Evolutionary conservation across 1,284 basidiomycete genomes (phyloP).

Genomic region (Thecaphora thlaspeos): DNA sequence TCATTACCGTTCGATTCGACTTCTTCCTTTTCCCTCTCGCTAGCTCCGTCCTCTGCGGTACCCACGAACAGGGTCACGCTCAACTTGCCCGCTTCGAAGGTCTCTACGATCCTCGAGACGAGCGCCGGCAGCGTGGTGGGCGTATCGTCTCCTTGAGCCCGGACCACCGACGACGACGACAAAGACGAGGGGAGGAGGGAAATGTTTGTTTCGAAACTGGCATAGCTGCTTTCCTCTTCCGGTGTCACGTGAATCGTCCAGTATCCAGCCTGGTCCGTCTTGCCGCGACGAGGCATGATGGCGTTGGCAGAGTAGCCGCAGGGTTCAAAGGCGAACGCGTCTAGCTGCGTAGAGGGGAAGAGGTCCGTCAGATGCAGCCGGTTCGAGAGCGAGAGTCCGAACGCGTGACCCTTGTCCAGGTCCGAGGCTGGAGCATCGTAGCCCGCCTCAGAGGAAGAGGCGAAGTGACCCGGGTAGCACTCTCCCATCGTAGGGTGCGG

Average conservation of each 20-base stretch:
- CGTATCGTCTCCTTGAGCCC: slow-evolving; percentile 34
- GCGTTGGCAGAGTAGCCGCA: slow-evolving; percentile 98
- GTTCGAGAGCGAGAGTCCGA: slow-evolving; percentile 71
- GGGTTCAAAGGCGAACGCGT: slow-evolving; percentile 90
- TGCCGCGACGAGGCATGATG: slow-evolving; percentile 60
- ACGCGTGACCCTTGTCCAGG: slow-evolving; percentile 61
- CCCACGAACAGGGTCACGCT: slow-evolving; percentile 91
- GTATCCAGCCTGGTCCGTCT: slow-evolving; percentile 62
- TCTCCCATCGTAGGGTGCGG: slow-evolving; percentile 27
- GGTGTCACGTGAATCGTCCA: slow-evolving; percentile 99
- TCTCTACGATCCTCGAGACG: slow-evolving; percentile 80
- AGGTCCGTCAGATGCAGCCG: slow-evolving; percentile 79
- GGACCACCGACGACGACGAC: slow-evolving; percentile 65
- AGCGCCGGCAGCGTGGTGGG: slow-evolving; percentile 66
- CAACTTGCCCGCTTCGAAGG: slow-evolving; percentile 86
- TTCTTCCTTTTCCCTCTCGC: slow-evolving; percentile 62
- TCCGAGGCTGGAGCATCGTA: slow-evolving; percentile 2
- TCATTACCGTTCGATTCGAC: slow-evolving; percentile 50
- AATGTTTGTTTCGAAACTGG: slow-evolving; percentile 98
- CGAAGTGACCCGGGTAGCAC: slow-evolving; percentile 33
- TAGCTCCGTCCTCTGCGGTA: slow-evolving; percentile 61
- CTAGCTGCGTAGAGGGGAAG: slow-evolving; percentile 80
- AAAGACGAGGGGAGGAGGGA: slow-evolving; percentile 62
- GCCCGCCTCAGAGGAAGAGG: slow-evolving; percentile 4
- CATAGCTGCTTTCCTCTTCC: slow-evolving; percentile 94